Evolutionary conservation across 441 rosid genomes (phyloP).

Genomic region (Gossypium gossypioides): DNA sequence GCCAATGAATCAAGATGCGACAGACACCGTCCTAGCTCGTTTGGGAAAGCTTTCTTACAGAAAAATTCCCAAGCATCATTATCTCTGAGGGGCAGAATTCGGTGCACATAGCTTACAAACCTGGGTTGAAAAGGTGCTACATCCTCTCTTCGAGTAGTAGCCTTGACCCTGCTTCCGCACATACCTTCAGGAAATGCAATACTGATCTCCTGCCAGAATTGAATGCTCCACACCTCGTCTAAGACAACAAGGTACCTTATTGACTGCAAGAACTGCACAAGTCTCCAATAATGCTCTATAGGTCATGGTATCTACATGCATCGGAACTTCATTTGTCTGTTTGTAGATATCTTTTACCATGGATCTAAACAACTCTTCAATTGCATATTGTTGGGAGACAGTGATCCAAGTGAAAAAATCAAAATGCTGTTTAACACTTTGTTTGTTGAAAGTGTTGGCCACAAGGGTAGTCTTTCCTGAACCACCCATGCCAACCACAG

Average conservation of each 20-base stretch:
- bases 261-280: conserved; percentile 3
- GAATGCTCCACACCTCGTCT: background rate
- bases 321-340: conserved; percentile 17
- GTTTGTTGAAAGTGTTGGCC: conserved; percentile 23
- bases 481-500: conserved; percentile 32
- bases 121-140: conserved; percentile 20
- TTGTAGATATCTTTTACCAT: conserved; percentile 26
- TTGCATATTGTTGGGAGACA: conserved; percentile 24
- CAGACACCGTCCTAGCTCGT: background rate
- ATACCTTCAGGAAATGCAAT: conserved; percentile 24
- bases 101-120: conserved; percentile 10
- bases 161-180: conserved; percentile 24
- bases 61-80: conserved; percentile 30
- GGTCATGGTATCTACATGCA: conserved; percentile 12
- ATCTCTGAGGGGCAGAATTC: conserved; percentile 17
- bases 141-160: conserved; percentile 25
- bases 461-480: conserved; percentile 29
- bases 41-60: conserved; percentile 27
- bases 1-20: background rate
- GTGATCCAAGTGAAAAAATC: conserved; percentile 26
- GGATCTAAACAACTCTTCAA: conserved; percentile 24
- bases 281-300: conserved; percentile 25
- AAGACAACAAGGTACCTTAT: background rate
- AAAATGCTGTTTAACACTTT: conserved; percentile 19
- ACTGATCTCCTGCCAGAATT: background rate